Conservation (phyloP, 2,329 filamentous ascomycete species). For the Hansfordia pulvinata region DNA sequence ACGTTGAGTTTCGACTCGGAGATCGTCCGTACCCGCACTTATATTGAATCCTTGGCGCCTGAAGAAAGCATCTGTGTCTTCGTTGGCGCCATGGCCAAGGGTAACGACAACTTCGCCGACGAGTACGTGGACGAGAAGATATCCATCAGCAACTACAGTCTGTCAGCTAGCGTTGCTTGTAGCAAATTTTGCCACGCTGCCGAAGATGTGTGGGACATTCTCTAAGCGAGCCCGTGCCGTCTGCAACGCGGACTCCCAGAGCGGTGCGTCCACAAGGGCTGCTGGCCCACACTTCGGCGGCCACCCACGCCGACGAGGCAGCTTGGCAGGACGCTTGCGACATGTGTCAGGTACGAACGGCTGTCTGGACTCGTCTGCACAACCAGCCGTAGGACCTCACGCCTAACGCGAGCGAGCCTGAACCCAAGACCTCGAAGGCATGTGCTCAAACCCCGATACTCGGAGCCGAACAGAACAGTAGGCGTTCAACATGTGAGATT, state of each 20-base stretch:
- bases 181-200: constrained; percentile 99
- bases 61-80: constrained; percentile 97
- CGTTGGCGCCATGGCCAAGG: constrained; percentile 97
- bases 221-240: constrained; percentile 37
- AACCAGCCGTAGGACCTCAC: constrained; percentile 63
- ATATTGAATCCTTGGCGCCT: constrained; percentile 62
- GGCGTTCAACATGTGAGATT: constrained; percentile 68
- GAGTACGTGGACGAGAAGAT: constrained; percentile 93
- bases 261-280: not conserved
- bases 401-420: constrained; percentile 30
- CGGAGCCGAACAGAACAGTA: constrained; percentile 74
- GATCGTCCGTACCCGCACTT: constrained; percentile 78
- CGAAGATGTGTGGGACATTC: constrained; percentile 89
- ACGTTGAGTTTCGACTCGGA: constrained; percentile 90
- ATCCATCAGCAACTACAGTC: constrained; percentile 93
- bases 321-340: constrained; percentile 13
- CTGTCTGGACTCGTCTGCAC: constrained; percentile 18
- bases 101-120: constrained; percentile 89
- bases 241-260: constrained; percentile 1
- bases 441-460: no score
- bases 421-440: no score
- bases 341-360: constrained; percentile 15
- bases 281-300: not conserved
- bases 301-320: not conserved
- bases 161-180: constrained; percentile 95